Percentiles rank a stretch among this genome's conserved stretches.
phyloP scores from a whole-genome alignment of 345 rosid genomes.

The Kandelia obovata region DNA sequence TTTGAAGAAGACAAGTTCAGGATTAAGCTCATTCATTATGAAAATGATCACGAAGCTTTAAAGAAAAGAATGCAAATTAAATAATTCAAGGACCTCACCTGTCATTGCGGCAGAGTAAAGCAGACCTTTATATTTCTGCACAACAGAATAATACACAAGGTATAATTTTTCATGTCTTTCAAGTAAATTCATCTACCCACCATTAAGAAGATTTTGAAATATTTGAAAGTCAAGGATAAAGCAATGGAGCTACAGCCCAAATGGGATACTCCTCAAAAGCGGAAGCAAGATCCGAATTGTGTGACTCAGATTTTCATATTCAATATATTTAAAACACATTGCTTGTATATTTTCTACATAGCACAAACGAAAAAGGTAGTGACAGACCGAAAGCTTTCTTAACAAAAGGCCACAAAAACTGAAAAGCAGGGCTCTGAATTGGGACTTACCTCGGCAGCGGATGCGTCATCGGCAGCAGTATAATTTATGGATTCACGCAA shows the following conservation, averaged over 20 bases:
- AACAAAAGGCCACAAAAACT: background rate
- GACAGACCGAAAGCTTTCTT: background rate
- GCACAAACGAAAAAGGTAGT: background rate
- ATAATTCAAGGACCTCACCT: constrained; percentile 29
- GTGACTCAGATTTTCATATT: background rate
- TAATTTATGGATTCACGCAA: constrained; percentile 52
- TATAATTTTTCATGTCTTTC: background rate
- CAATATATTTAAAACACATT: background rate
- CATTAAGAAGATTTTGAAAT: background rate
- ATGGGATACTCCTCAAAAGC: background rate
- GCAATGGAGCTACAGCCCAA: background rate
- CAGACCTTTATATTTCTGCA: constrained; percentile 57
- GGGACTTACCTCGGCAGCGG: constrained; percentile 52
- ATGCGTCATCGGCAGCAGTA: constrained; percentile 33
- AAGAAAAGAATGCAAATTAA: background rate
- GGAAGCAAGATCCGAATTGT: background rate
- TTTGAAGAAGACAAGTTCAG: background rate
- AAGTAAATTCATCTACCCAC: background rate
- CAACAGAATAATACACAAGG: constrained; percentile 16
- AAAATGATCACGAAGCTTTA: no score
- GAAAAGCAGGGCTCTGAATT: background rate
- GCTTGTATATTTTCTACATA: background rate
- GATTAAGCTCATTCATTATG: no score
- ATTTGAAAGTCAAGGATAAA: background rate
- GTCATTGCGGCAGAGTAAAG: constrained; percentile 65